phyloP scores from a whole-genome alignment of 805 yeast genomes.

The Nakazawaea siamensis region DNA sequence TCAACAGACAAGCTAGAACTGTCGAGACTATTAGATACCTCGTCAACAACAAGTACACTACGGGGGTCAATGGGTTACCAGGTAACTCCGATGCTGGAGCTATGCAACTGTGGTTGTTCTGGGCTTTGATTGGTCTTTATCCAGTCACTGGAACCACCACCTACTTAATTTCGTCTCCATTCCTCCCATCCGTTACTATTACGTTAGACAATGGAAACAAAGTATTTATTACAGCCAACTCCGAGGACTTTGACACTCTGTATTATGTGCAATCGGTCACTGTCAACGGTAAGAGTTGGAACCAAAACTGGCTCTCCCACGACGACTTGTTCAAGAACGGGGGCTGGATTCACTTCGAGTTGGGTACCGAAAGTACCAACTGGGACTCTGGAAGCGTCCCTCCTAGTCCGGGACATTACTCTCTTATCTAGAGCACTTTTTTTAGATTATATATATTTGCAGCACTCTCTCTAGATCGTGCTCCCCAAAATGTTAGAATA shows the following conservation, averaged over 20 bases:
- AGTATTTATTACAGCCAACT: constrained; percentile 2
- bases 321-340: constrained; percentile 22
- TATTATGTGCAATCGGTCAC: constrained; percentile 22
- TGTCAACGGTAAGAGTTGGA: constrained; percentile 21
- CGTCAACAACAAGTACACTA: constrained; percentile 18
- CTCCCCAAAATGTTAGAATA: no score
- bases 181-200: constrained; percentile 17
- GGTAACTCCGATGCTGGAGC: constrained; percentile 32
- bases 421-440: constrained; percentile 1
- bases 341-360: constrained; percentile 15
- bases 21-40: constrained; percentile 24
- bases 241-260: constrained; percentile 14
- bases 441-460: no score
- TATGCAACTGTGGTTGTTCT: constrained; percentile 29
- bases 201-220: constrained; percentile 18
- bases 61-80: constrained; percentile 24
- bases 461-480: no score
- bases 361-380: constrained; percentile 13
- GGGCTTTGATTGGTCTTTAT: constrained; percentile 25
- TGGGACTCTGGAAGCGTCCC: constrained; percentile 23
- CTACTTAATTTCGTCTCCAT: constrained; percentile 25
- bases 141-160: constrained; percentile 28
- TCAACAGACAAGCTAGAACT: constrained; percentile 20
- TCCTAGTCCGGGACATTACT: constrained; percentile 20
- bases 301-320: constrained; percentile 25